These are phyloP conservation scores for Neoboletus subvelutipes DNA, from an alignment of 768 basidiomycete genomes.

Conservation along the genomic window DNA sequence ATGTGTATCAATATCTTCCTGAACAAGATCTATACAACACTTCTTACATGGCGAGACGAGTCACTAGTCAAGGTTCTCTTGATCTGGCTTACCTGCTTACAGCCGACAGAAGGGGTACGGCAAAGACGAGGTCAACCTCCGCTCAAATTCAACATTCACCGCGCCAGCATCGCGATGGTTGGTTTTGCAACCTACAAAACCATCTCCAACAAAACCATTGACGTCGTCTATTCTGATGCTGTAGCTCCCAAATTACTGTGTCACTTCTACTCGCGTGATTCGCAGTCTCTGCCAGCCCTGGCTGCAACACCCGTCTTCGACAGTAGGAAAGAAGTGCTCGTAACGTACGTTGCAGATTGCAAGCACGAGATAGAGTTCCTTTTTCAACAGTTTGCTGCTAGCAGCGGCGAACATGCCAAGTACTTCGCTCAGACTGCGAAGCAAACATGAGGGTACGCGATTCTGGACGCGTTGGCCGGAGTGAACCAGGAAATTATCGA, in stretches of 20 bases:
- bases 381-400: slow-evolving; percentile 45
- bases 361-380: slow-evolving; percentile 43
- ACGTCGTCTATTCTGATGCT: slow-evolving; percentile 59
- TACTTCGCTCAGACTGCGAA: slow-evolving; percentile 46
- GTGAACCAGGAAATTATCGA: slow-evolving; percentile 61
- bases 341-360: slow-evolving; percentile 50
- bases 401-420: slow-evolving; percentile 40
- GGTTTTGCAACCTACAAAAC: slow-evolving; percentile 58
- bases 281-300: slow-evolving; percentile 48
- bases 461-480: slow-evolving; percentile 46
- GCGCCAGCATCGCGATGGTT: slow-evolving; percentile 85
- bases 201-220: slow-evolving; percentile 32
- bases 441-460: slow-evolving; percentile 49
- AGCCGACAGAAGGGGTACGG: too few relatives aligned
- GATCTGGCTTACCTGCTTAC: too few relatives aligned
- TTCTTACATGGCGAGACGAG: too few relatives aligned
- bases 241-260: slow-evolving; percentile 51
- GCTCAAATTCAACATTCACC: slow-evolving; percentile 47
- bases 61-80: too few relatives aligned
- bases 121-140: too few relatives aligned
- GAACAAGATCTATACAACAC: too few relatives aligned
- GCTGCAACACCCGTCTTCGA: slow-evolving; percentile 45
- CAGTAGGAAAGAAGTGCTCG: slow-evolving; percentile 50
- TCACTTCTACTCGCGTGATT: slow-evolving; percentile 58
- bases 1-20: too few relatives aligned